These are phyloP conservation scores for Massariosphaeria phaeospora DNA, from an alignment of 495 filamentous ascomycete species.

Conservation along the genomic window DNA sequence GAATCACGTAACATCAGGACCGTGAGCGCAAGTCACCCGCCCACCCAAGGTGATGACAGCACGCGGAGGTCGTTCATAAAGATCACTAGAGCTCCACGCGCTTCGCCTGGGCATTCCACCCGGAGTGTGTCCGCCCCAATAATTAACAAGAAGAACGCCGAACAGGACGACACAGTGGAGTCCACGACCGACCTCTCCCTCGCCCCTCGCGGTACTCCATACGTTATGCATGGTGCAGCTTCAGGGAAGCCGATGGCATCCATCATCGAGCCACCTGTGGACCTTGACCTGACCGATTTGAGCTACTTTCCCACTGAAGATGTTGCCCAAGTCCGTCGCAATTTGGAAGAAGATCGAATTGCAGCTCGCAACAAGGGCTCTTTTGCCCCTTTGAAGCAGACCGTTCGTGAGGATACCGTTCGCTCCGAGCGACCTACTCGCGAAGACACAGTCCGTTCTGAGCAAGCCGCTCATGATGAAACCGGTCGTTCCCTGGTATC, in stretches of 20 bases:
- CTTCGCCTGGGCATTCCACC: conserved; percentile 8
- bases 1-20: conserved; percentile 32
- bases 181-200: conserved; percentile 36
- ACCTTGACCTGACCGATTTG: conserved; percentile 32
- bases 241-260: conserved; percentile 5
- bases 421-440: conserved; percentile 20
- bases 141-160: neutral
- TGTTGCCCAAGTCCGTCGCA: conserved; percentile 34
- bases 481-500: conserved; percentile 7
- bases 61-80: conserved; percentile 7
- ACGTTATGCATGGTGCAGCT: conserved; percentile 13
- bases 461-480: neutral
- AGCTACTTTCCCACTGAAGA: conserved; percentile 33
- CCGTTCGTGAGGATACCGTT: conserved; percentile 25
- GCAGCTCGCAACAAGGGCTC: conserved; percentile 9
- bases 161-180: conserved; percentile 29
- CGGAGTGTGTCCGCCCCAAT: conserved; percentile 26
- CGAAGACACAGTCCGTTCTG: conserved; percentile 25
- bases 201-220: conserved; percentile 20
- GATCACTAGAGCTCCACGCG: conserved; percentile 1
- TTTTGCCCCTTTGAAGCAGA: conserved; percentile 8
- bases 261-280: conserved; percentile 12
- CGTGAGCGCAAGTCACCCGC: conserved; percentile 7
- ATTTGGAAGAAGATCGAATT: conserved; percentile 37
- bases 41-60: conserved; percentile 6